These are phyloP conservation scores for Petunia axillaris DNA, from an alignment of 257 asterid species.

Conservation along the genomic window DNA sequence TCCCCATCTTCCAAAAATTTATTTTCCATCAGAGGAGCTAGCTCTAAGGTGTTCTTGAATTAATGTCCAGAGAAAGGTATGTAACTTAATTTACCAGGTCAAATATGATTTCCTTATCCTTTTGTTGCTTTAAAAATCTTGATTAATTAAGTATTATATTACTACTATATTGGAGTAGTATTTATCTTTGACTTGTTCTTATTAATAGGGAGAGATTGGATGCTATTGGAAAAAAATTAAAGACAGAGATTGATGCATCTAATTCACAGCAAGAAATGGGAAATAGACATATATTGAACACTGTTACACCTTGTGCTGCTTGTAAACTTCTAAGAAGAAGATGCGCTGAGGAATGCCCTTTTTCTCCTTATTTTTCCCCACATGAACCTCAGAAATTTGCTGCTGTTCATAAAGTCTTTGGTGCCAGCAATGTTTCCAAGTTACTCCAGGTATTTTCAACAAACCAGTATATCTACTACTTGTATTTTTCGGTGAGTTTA, in stretches of 20 bases:
- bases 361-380: conserved; percentile 90
- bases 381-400: conserved; percentile 91
- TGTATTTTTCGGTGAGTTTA: not conserved
- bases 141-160: not conserved
- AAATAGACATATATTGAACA: conserved; percentile 68
- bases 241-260: conserved; percentile 55
- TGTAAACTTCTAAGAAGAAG: conserved; percentile 85
- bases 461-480: not conserved
- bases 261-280: conserved; percentile 45
- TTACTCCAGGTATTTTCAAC: conserved; percentile 63
- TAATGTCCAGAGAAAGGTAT: conserved; percentile 81
- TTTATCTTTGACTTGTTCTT: not conserved
- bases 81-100: not conserved
- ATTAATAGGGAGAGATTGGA: conserved; percentile 66
- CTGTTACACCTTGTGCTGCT: conserved; percentile 91
- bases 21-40: conserved; percentile 23
- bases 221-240: conserved; percentile 72
- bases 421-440: conserved; percentile 98
- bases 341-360: conserved; percentile 93
- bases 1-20: not conserved
- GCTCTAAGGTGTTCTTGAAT: conserved; percentile 34
- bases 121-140: not conserved
- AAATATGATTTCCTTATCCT: not conserved
- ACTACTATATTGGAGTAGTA: too few relatives aligned
- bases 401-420: conserved; percentile 91